Evolutionary conservation across 148 eudicot genomes (phyloP).

Genomic region (Persicaria tinctoria): DNA sequence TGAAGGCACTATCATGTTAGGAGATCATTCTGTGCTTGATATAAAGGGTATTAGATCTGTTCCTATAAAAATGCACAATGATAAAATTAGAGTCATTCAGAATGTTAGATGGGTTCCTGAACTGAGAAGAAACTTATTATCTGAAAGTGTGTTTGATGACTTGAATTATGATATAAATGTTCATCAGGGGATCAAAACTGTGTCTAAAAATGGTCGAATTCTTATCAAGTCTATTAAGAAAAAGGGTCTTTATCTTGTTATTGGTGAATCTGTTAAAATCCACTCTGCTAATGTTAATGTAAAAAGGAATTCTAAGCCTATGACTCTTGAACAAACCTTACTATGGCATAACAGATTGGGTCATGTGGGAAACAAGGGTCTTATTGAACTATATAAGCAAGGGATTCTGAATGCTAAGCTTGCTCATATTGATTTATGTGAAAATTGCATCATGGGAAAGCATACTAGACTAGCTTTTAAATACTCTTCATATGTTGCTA

Average conservation of each 20-base stretch:
- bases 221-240: neutral
- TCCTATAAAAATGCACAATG: neutral
- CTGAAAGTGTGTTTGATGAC: neutral
- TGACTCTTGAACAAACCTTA: neutral
- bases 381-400: neutral
- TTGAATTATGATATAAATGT: neutral
- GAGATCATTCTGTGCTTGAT: neutral
- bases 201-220: neutral
- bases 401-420: neutral
- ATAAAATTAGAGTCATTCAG: neutral
- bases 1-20: neutral
- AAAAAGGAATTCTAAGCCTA: neutral
- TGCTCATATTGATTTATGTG: neutral
- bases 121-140: neutral
- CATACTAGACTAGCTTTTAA: neutral
- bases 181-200: neutral
- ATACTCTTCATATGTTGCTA: too few species aligned
- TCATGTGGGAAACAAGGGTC: neutral
- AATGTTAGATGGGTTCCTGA: neutral
- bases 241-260: neutral
- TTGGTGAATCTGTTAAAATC: neutral
- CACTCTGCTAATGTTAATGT: neutral
- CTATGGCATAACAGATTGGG: neutral
- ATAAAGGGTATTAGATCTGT: neutral
- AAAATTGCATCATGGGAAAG: neutral